A percentile compares a stretch with the other conserved stretches of the same genome.
Conservation (phyloP, 495 filamentous ascomycete species). For the Staphylotrichum tortipilum region DNA sequence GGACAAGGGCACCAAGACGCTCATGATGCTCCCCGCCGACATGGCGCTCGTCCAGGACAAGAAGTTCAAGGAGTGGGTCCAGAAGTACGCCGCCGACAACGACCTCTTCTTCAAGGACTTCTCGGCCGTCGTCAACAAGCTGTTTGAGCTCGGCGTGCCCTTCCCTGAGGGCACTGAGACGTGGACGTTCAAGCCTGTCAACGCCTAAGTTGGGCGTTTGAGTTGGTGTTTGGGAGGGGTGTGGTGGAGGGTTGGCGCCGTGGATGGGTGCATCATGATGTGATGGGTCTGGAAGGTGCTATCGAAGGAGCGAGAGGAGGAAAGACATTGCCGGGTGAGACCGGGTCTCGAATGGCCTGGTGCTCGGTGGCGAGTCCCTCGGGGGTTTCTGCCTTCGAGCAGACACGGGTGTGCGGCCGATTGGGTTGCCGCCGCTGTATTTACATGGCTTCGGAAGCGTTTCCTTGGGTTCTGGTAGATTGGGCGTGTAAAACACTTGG, state of each 20-base stretch:
- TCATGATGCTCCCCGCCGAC: slow-evolving; percentile 98
- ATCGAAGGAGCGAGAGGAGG: neutral
- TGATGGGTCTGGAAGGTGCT: neutral
- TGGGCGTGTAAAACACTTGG: slow-evolving; percentile 6
- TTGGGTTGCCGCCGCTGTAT: slow-evolving; percentile 3
- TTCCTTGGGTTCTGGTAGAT: slow-evolving; percentile 1
- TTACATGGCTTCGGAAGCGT: slow-evolving; percentile 8
- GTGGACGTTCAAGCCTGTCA: slow-evolving; percentile 63
- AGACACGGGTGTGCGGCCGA: neutral
- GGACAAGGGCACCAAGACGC: slow-evolving; percentile 70
- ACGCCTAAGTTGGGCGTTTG: slow-evolving; percentile 9
- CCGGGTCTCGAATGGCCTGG: neutral
- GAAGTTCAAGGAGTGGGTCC: slow-evolving; percentile 71
- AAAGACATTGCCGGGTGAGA: neutral
- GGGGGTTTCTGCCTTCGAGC: neutral
- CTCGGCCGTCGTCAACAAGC: slow-evolving; percentile 62
- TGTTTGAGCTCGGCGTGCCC: slow-evolving; percentile 92
- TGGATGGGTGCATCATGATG: neutral
- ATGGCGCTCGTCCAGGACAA: slow-evolving; percentile 84
- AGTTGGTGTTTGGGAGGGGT: neutral
- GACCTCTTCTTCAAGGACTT: slow-evolving; percentile 93
- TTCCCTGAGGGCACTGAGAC: slow-evolving; percentile 60
- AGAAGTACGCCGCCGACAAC: slow-evolving; percentile 88
- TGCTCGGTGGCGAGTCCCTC: neutral
- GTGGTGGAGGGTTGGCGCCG: too few relatives aligned